These are phyloP conservation scores for Kandelia obovata DNA, from an alignment of 345 rosid species.

Conservation along the genomic window DNA sequence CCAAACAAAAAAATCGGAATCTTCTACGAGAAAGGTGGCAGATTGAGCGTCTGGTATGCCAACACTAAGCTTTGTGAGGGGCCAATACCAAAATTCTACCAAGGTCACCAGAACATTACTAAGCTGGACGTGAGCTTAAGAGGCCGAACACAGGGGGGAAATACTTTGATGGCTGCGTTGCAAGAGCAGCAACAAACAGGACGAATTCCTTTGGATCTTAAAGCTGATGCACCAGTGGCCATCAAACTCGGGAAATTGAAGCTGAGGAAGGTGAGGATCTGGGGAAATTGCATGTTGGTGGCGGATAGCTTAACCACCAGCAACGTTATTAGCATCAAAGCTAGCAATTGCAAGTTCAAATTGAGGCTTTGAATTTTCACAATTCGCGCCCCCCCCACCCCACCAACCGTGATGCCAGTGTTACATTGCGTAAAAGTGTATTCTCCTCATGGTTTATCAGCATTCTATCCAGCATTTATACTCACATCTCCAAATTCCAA, in stretches of 20 bases:
- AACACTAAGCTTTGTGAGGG: slow-evolving; percentile 66
- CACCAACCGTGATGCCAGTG: no score
- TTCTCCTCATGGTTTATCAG: no score
- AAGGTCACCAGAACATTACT: slow-evolving; percentile 70
- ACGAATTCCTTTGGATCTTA: slow-evolving; percentile 67
- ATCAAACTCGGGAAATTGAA: slow-evolving; percentile 66
- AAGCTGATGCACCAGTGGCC: slow-evolving; percentile 61
- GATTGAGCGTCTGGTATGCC: slow-evolving; percentile 61
- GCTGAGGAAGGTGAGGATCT: slow-evolving; percentile 54
- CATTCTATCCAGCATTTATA: no score
- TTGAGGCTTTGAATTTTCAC: slow-evolving; percentile 47
- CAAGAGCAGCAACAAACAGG: slow-evolving; percentile 88
- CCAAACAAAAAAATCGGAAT: slow-evolving; percentile 84
- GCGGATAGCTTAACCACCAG: slow-evolving; percentile 69
- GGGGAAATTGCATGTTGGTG: slow-evolving; percentile 65
- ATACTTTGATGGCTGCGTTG: slow-evolving; percentile 59
- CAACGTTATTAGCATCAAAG: slow-evolving; percentile 57
- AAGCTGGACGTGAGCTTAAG: slow-evolving; percentile 53
- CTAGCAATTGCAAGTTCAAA: slow-evolving; percentile 61
- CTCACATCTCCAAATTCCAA: no score
- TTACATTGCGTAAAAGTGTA: no score
- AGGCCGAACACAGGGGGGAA: slow-evolving; percentile 58
- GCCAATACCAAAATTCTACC: slow-evolving; percentile 71
- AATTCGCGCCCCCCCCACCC: neutral
- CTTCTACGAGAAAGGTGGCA: slow-evolving; percentile 68